These are phyloP conservation scores for Paramarasmius palmivorus DNA, from an alignment of 1,284 basidiomycete genomes.

Conservation along the genomic window DNA sequence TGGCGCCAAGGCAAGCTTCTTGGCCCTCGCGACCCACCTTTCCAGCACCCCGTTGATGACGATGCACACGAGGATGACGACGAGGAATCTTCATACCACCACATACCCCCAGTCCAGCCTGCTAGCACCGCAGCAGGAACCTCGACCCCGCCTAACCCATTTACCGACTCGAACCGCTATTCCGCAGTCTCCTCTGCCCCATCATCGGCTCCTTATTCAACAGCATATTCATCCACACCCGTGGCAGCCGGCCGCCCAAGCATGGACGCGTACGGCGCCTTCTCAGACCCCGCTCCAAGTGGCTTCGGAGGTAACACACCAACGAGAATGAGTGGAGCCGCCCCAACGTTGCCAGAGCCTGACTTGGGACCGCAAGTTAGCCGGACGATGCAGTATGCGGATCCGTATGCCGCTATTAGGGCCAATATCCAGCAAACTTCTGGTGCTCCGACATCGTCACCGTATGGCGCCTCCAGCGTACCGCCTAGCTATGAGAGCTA, in stretches of 20 bases:
- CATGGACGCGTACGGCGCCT: slow-evolving; percentile 85
- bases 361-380: slow-evolving; percentile 59
- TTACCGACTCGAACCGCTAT: slow-evolving; percentile 54
- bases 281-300: slow-evolving; percentile 77
- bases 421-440: slow-evolving; percentile 42
- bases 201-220: slow-evolving; percentile 32
- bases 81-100: slow-evolving; percentile 48
- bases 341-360: slow-evolving; percentile 35
- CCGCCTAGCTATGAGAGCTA: slow-evolving; percentile 56
- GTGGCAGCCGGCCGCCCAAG: slow-evolving; percentile 56
- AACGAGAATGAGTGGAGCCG: slow-evolving; percentile 19
- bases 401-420: slow-evolving; percentile 77
- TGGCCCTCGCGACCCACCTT: slow-evolving; percentile 69
- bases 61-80: slow-evolving; percentile 48
- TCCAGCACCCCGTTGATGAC: slow-evolving; percentile 49
- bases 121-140: slow-evolving; percentile 17
- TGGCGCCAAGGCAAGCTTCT: slow-evolving; percentile 72
- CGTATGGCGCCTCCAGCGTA: slow-evolving; percentile 21
- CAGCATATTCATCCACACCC: slow-evolving; percentile 22
- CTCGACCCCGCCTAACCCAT: slow-evolving; percentile 48
- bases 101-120: slow-evolving; percentile 34
- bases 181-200: slow-evolving; percentile 31
- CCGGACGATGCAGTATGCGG: slow-evolving; percentile 86
- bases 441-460: slow-evolving; percentile 22
- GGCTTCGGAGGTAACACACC: slow-evolving; percentile 45